Evolutionary conservation across 1,284 basidiomycete species (phyloP).

Genomic region (Moniliella sp.): DNA sequence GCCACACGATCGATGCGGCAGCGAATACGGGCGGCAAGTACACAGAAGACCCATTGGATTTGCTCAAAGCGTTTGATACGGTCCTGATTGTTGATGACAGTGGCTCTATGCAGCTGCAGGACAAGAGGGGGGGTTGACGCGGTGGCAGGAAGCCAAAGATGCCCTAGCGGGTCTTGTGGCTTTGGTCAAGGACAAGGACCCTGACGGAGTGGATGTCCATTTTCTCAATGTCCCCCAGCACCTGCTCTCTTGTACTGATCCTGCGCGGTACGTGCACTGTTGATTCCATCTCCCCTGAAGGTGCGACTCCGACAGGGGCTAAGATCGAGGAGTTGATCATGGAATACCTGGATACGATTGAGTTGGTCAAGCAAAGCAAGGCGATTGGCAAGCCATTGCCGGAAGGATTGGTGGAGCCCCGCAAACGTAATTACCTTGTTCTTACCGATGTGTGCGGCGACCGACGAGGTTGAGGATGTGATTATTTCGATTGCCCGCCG

Average conservation of each 20-base stretch:
- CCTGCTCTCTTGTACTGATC: slow-evolving; percentile 4
- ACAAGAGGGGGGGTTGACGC: slow-evolving; percentile 3
- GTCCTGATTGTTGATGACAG: slow-evolving; percentile 16
- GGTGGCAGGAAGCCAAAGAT: slow-evolving; percentile 12
- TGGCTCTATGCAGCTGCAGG: slow-evolving; percentile 9
- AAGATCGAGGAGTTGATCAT: slow-evolving; percentile 11
- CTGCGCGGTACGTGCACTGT: slow-evolving; percentile 7
- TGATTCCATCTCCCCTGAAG: slow-evolving; percentile 8
- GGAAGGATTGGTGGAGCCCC: slow-evolving; percentile 1
- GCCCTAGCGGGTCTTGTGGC: slow-evolving; percentile 14
- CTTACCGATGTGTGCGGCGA: slow-evolving; percentile 10
- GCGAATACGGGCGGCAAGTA: too few species aligned
- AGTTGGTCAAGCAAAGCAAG: slow-evolving; percentile 5
- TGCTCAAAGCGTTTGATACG: slow-evolving; percentile 6
- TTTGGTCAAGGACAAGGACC: slow-evolving; percentile 8
- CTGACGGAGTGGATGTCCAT: slow-evolving; percentile 15
- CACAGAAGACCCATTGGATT: slow-evolving; percentile 6
- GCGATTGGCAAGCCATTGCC: not conserved
- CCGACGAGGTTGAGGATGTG: slow-evolving; percentile 40
- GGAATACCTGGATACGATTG: slow-evolving; percentile 10
- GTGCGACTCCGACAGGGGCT: slow-evolving; percentile 12
- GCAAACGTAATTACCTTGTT: slow-evolving; percentile 6
- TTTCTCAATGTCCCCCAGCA: slow-evolving; percentile 10
- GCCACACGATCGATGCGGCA: too few species aligned
- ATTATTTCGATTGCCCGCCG: slow-evolving; percentile 40